Evolutionary conservation across 495 filamentous ascomycete species (phyloP), one percentile per base, ranked within the genome.

Genomic region (Lophium mytilinum): DNA sequence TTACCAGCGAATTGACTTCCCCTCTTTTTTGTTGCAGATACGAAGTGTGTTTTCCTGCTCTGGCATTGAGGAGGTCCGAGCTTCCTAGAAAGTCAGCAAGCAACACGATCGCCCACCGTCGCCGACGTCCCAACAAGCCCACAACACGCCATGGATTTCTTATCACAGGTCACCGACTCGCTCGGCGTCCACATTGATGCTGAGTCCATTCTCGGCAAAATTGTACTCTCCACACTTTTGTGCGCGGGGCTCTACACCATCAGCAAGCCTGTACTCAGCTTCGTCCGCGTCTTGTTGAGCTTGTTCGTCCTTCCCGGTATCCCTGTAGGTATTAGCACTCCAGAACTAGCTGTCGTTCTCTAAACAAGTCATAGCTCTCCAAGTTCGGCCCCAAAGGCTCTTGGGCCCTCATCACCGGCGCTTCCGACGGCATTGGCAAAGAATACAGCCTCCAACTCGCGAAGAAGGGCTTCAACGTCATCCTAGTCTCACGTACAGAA

Each of bases 361-460:
- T 35, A 35, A 46, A 55, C 45, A 46, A 50, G 10, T 34, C 47
- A 12, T 60, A 98, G 93, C 84, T 99, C 53, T 83, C 81, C 57
- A 89, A 84, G 58, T 96, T 96, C 75, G 94, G 90, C 61, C 86
- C 84, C 58, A 90, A 89, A 65, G 91, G 91, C 56, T 91, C 83
- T 66, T 99, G 91, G 90, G 93, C 90, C 18, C 80, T 99, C 43
- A 80, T 99, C 18, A 97, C 94, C 46, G 94, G 94, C 61, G 93
- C 94, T 54, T 95, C 90, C 11, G 93, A 97, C 75, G 94, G 94
- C 60, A 82, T 99, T 52, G 94, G 94, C 66, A 96, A 96, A 76
- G 93, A 97, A 77, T 99, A 87, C 68, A 88, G 92, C 46, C 76
- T 87, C 55, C 90, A 96, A 68, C 83, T 97, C 53, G 90, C 93